Evolutionary conservation across 2,329 filamentous ascomycete species (phyloP), one percentile per base, ranked within the genome.

Genomic region (Cytospora leucostoma): DNA sequence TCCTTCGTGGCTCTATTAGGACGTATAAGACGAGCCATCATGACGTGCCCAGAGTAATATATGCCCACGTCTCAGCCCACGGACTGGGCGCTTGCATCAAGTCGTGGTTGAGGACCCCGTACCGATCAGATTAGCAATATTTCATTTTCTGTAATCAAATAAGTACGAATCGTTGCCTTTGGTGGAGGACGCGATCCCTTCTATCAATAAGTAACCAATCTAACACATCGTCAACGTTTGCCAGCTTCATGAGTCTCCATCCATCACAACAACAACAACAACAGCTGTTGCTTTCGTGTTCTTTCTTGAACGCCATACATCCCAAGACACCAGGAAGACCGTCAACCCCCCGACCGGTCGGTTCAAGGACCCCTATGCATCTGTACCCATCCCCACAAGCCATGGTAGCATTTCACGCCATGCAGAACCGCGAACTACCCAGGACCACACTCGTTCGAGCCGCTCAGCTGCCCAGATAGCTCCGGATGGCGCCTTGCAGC

Each of bases 401-500:
- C 32, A n/a, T 21, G 13, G 13, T 52, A 13, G 21, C 49, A 52
- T 12, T 44, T 17, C 40, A 44, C 17, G 19, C 19, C 40, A 44
- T 44, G 40, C 40, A 44, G 17, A n/a, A 3, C n/a, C 17, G n/a
- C 17, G 40, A 44, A 19, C 40, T 8, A 10, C 21, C 38, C 10
- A 51, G 51, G 40, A 11, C 2, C 32, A 40, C 17, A 7, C 27
- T 12, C 15, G 37, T n/a, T 12, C 34, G 13, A 32, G 19, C 13
- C 60, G 50, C 66, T 76, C 78, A 88, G 76, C 81, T 84, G 70
- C 85, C 84, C 62, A 89, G 78, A 73, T 89, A 89, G 70, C 80
- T 82, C 68, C 86, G 81, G 70, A 90, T 87, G 55, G 86, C 82
- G 73, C 91, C 92, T 79, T 97, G 93, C 73, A 98, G 81, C 76